These are phyloP conservation scores for Phyllostachys edulis DNA, from an alignment of 176 grass and related monocot genomes.

Conservation along the genomic window DNA sequence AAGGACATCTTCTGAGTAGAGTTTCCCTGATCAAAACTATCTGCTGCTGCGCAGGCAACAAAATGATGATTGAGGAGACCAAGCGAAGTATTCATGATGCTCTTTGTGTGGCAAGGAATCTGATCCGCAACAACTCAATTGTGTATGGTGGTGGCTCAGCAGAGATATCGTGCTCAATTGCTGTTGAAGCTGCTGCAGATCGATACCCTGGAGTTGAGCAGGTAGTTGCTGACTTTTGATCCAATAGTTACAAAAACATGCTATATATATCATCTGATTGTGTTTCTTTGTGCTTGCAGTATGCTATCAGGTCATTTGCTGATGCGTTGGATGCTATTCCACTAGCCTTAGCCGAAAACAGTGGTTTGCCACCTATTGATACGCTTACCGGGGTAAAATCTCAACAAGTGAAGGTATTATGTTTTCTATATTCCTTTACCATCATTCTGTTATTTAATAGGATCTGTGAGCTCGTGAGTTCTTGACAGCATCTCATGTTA, in stretches of 20 bases:
- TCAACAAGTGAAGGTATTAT: constrained; percentile 91
- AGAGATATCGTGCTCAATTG: constrained; percentile 90
- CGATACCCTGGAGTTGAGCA: constrained; percentile 86
- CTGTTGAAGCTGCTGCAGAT: constrained; percentile 88
- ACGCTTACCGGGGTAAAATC: constrained; percentile 89
- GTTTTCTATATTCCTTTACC: not conserved
- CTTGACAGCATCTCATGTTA: not conserved
- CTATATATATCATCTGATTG: not conserved
- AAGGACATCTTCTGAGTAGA: constrained; percentile 2
- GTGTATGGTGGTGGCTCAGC: constrained; percentile 90
- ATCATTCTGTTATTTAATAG: not conserved
- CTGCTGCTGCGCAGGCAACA: constrained; percentile 55
- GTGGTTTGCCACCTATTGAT: constrained; percentile 90
- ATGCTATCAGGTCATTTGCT: constrained; percentile 95
- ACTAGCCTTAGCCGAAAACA: constrained; percentile 91
- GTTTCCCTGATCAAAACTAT: not conserved
- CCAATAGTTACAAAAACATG: not conserved
- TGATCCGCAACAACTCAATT: constrained; percentile 87
- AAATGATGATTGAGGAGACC: constrained; percentile 99
- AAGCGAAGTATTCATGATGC: constrained; percentile 92
- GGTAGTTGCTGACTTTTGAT: constrained; percentile 36
- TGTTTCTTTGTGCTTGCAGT: constrained; percentile 53
- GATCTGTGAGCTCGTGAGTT: not conserved
- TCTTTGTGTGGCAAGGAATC: constrained; percentile 95
- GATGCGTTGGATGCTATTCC: constrained; percentile 86